Conservation (phyloP, 768 basidiomycete species). For the Leucocoprinus leucothites region DNA sequence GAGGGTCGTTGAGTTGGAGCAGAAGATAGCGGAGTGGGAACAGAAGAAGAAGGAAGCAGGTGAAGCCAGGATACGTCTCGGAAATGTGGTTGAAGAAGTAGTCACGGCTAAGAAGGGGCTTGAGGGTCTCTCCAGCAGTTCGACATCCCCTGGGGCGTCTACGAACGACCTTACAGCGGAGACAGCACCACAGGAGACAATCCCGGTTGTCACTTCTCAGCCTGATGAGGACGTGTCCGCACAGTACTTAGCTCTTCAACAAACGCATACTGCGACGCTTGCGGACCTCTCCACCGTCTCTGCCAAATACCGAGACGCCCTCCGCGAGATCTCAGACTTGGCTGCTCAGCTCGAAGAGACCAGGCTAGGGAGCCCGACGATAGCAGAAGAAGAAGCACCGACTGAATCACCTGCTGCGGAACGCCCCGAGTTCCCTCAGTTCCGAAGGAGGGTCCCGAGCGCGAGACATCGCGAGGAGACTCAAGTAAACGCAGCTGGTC, state of each 20-base stretch:
- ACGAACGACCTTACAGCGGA: conserved; percentile 22
- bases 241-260: conserved; percentile 74
- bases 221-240: conserved; percentile 43
- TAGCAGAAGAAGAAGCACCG: conserved; percentile 24
- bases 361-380: conserved; percentile 55
- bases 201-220: conserved; percentile 15
- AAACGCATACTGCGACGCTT: conserved; percentile 78
- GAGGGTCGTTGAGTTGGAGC: conserved; percentile 72
- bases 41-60: conserved; percentile 64
- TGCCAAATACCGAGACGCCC: conserved; percentile 82
- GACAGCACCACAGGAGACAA: conserved; percentile 12
- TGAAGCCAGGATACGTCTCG: conserved; percentile 64
- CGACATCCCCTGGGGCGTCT: conserved; percentile 20
- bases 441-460: conserved; percentile 52
- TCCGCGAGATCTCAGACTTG: conserved; percentile 91
- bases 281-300: conserved; percentile 76
- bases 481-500: conserved; percentile 47
- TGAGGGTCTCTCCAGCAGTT: conserved; percentile 39
- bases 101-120: conserved; percentile 66
- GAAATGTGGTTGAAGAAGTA: conserved; percentile 66
- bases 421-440: conserved; percentile 32
- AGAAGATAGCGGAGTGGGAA: conserved; percentile 77
- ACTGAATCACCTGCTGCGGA: conserved; percentile 46
- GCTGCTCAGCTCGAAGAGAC: conserved; percentile 88
- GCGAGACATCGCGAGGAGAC: conserved; percentile 50